Base-by-base conservation (phyloP, 176 grass and related monocot genomes). In the Dactylis glomerata region DNA sequence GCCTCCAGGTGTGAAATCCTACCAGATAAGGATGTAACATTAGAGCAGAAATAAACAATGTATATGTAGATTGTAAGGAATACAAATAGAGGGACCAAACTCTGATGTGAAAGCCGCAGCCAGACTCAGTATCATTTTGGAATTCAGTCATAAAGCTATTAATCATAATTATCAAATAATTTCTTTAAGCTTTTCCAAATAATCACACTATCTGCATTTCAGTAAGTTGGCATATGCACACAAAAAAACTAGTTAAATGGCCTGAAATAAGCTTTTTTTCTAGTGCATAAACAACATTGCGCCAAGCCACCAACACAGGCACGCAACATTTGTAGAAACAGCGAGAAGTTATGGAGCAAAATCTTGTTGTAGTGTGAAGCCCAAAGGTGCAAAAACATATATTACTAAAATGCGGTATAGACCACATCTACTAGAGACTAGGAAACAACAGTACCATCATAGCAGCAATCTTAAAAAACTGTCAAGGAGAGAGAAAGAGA, bases 1-100 rank as follows among this genome's bases (percentile, higher is more conserved):
- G 68, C 85, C 84, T 98, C 93, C 91, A 90, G 83, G 87, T 88
- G 55, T 22, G 46, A 91, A 82, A 90, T 46, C 93, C 96, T 98
- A 90, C 41, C 64, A 90, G 86, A 68, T 55, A 42, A 55, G 22
- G 64, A 82, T 75, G 59, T 55, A 90, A 89, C 0, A 65, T 84
- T 49, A 83, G 59, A 10, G 34, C 16, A 65, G 19, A 76, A 56
- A 87, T 76, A 68, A 76, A 55, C 9, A 41, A n/a, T 68, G 32
- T 83, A 10, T 32, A 65, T 70, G 40, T 57, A 72, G 31, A 83
- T 78, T 73, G 57, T 16, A 58, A 26, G 28, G 19, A 74, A 63
- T 79, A 61, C 27, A 73, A 47, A 22, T 79, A 55, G 14, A 8
- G 24, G 26, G 79, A 58, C 15, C 27, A 78, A 36, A 57, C 73